phyloP scores from a whole-genome alignment of 331 rosid genomes.

The Rosa hybrid region DNA sequence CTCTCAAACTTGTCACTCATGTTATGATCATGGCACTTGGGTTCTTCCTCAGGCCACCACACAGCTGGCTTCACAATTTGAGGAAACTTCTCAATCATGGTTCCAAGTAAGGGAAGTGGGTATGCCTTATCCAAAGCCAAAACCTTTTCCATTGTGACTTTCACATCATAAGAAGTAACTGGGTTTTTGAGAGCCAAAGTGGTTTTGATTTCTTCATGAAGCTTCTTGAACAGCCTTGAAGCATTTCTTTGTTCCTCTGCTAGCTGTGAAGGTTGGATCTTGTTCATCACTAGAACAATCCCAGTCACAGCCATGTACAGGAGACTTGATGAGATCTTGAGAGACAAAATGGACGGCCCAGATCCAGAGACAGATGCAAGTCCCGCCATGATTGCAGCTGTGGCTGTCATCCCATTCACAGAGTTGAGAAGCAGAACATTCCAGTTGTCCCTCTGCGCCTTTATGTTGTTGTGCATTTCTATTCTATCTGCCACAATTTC shows the following conservation, averaged over 20 bases:
- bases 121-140: constrained; percentile 69
- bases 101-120: constrained; percentile 76
- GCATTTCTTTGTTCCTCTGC: constrained; percentile 74
- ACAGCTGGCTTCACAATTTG: constrained; percentile 53
- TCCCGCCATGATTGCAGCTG: constrained; percentile 44
- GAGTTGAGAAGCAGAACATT: constrained; percentile 41
- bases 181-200: constrained; percentile 36
- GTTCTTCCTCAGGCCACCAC: constrained; percentile 70
- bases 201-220: constrained; percentile 53
- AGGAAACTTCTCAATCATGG: constrained; percentile 77
- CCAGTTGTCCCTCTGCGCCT: constrained; percentile 56
- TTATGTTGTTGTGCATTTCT: constrained; percentile 69
- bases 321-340: constrained; percentile 40
- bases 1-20: constrained; percentile 3
- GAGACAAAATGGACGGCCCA: constrained; percentile 31
- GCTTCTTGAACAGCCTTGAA: constrained; percentile 59
- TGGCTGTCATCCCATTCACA: constrained; percentile 43
- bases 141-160: constrained; percentile 48
- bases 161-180: constrained; percentile 31
- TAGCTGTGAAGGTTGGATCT: constrained; percentile 54
- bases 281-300: constrained; percentile 56
- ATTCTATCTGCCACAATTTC: constrained; percentile 68
- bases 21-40: not conserved
- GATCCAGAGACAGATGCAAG: constrained; percentile 26
- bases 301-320: constrained; percentile 56